Base-by-base conservation (phyloP, 768 basidiomycete species). In the Agrocybe praecox region DNA sequence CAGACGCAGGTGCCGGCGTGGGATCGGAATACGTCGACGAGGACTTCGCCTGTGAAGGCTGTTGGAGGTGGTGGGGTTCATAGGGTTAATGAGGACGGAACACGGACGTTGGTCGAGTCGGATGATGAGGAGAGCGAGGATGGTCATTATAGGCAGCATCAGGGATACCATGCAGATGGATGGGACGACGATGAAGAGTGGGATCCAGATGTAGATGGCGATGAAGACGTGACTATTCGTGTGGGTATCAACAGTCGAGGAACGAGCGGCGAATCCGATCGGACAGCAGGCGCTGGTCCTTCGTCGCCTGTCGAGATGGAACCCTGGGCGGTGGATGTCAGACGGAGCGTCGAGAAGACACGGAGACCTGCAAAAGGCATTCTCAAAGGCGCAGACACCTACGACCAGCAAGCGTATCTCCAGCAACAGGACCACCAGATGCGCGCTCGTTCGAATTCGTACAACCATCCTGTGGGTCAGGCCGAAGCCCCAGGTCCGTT, bases 131-230 rank as follows among this genome's bases (percentile, higher is more conserved):
- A 59, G 44, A 59, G 58, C 18, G 58, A 59, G 21, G 80, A 84
- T 19, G 82, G 77, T 6, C 79, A 79, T 55, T 79, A 79, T 22
- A 76, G 46, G 29, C 53, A 58, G 26, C 32, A 70, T 45, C 64
- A 76, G 36, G 72, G 65, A 56, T 79, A 74, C 63, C 80, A 83
- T 44, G 77, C 78, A 2, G 88, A 88, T 43, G 86, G 86, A 18
- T 90, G 88, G 80, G 89, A 90, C 47, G 89, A 90, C 49, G 87
- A 90, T 60, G 92, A 93, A 46, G 87, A 89, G 36, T 90, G 88
- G 87, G 86, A 86, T 50, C 80, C 83, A 40, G 82, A 85, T 42
- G 79, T 72, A 6, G 87, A 86, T 49, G 88, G 79, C 6, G 88
- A 87, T 52, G 88, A 89, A 67, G 90, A 90, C 55, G 74, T 83